Conservation (phyloP, 305 asterid genomes). For the Ilex paraguariensis region DNA sequence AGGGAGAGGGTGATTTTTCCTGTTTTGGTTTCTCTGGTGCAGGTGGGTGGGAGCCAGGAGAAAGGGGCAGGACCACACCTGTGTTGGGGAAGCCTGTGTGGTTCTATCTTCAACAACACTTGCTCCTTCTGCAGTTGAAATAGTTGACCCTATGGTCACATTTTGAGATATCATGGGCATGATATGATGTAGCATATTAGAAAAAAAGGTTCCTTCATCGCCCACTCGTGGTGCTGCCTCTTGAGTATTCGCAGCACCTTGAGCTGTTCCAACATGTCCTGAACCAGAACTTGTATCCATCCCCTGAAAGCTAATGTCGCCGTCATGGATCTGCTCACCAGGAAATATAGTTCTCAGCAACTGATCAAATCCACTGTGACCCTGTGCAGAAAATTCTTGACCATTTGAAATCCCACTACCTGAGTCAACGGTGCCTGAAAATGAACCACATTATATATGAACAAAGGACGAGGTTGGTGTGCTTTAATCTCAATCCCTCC, state of each 20-base stretch:
- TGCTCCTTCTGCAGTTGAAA: conserved; percentile 11
- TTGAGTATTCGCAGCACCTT: conserved; percentile 34
- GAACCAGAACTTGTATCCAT: conserved; percentile 17
- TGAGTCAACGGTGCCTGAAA: conserved; percentile 35
- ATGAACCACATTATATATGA: no score
- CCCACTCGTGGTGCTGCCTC: conserved; percentile 25
- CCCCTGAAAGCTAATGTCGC: conserved; percentile 21
- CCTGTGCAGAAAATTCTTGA: conserved; percentile 38
- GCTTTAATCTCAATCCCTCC: no score
- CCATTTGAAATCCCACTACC: conserved; percentile 38
- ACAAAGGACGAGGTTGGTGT: no score
- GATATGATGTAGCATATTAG: conserved; percentile 34
- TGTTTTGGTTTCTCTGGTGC: no score
- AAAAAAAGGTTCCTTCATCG: conserved; percentile 28
- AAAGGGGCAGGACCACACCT: conserved; percentile 1
- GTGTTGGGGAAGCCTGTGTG: conserved; percentile 4
- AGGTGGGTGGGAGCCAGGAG: neutral
- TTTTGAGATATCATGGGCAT: conserved; percentile 35
- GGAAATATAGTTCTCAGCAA: conserved; percentile 49
- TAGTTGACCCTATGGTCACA: conserved; percentile 13
- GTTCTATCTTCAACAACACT: conserved; percentile 8
- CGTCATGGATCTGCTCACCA: conserved; percentile 34
- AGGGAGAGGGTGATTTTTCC: no score
- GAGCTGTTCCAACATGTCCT: conserved; percentile 31
- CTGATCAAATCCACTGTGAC: conserved; percentile 55